Evolutionary conservation across 2,329 filamentous ascomycete genomes (phyloP).

Genomic region (Knufia petricola): DNA sequence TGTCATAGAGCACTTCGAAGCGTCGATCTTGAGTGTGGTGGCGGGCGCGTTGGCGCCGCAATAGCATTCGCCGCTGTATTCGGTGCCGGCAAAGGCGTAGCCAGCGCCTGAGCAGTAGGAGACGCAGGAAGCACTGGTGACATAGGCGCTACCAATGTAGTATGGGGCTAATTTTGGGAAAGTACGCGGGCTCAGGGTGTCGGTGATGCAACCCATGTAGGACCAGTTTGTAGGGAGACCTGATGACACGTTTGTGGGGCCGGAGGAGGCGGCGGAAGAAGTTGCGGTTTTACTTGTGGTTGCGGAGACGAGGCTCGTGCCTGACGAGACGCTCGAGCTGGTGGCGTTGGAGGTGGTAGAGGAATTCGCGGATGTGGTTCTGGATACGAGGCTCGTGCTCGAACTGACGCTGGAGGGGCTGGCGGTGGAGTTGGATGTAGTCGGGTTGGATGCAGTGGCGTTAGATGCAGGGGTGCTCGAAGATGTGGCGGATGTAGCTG

Average conservation of each 20-base stretch:
- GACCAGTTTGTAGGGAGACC: slow-evolving; percentile 10
- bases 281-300: background rate
- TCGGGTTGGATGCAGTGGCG: slow-evolving; percentile 8
- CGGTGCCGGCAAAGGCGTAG: slow-evolving; percentile 41
- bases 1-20: slow-evolving; percentile 20
- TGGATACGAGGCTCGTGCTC: background rate
- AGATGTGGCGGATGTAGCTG: background rate
- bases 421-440: background rate
- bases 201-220: slow-evolving; percentile 34
- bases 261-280: slow-evolving; percentile 7
- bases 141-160: slow-evolving; percentile 25
- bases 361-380: background rate
- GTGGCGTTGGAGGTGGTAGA: background rate
- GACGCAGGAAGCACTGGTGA: slow-evolving; percentile 41
- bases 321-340: background rate
- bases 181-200: slow-evolving; percentile 30
- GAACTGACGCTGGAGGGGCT: background rate
- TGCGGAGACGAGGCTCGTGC: background rate
- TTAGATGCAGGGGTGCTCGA: slow-evolving; percentile 1
- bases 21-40: slow-evolving; percentile 6
- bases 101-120: slow-evolving; percentile 39
- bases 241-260: background rate
- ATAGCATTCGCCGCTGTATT: slow-evolving; percentile 41
- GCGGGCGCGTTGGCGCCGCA: slow-evolving; percentile 32
- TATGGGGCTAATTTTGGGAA: slow-evolving; percentile 36